phyloP scores from a whole-genome alignment of 192 early-diverging fungal genomes.

The Allomyces arbusculus region DNA sequence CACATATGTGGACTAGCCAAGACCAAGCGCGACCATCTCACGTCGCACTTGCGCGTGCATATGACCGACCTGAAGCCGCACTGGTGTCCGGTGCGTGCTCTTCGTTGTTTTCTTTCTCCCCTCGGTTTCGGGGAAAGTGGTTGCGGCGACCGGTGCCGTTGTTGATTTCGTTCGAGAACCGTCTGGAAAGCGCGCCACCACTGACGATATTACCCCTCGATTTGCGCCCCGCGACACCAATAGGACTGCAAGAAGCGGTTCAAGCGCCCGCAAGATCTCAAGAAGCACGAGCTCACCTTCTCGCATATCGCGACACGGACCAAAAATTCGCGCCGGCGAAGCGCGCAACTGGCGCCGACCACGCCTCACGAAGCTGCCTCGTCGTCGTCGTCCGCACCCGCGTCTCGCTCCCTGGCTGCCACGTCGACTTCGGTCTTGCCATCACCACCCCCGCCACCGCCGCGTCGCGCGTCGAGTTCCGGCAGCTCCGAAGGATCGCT shows the following conservation, averaged over 20 bases:
- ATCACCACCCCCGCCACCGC: neutral
- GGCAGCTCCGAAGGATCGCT: neutral
- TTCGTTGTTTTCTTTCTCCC: too few relatives aligned
- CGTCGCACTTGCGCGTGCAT: conserved; percentile 19
- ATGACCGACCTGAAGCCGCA: too few relatives aligned
- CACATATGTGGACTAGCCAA: conserved; percentile 48
- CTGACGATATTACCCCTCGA: too few relatives aligned
- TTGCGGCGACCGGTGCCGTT: too few relatives aligned
- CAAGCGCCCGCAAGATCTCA: conserved; percentile 88
- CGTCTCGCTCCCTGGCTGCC: neutral
- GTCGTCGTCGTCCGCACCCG: neutral
- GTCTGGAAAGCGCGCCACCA: too few relatives aligned
- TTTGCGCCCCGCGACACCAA: too few relatives aligned
- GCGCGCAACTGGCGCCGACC: neutral
- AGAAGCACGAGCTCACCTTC: conserved; percentile 81
- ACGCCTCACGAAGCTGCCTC: neutral
- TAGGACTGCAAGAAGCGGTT: conserved; percentile 60
- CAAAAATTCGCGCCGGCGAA: too few relatives aligned
- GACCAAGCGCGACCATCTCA: conserved; percentile 87
- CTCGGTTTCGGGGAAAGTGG: too few relatives aligned
- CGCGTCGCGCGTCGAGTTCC: neutral
- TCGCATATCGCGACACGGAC: neutral
- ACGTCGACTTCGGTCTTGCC: neutral
- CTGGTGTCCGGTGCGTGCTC: too few relatives aligned
- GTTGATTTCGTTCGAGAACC: too few relatives aligned